Evolutionary conservation across 352 stramenopile genomes (phyloP), one percentile per base, ranked within the genome.

Genomic region (Thalassiosira hispida): DNA sequence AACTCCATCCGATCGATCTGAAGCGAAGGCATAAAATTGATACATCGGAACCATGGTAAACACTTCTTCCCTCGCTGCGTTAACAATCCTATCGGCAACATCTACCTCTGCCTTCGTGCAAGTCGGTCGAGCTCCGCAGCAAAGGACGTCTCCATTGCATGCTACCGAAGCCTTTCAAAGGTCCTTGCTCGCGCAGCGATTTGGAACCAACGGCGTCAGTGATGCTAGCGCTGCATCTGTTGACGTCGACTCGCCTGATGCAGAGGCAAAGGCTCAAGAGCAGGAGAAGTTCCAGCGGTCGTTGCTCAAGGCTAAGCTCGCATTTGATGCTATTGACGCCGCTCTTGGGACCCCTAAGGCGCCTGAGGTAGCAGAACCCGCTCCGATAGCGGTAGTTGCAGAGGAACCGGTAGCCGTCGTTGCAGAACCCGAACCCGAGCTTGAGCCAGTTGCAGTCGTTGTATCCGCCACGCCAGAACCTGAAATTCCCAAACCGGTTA

Each of bases 1-100:
- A 38, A 38, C 3, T 53, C n/a, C 72, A 79, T 68, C 75, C 80
- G 14, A 72, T 87, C 20, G 78, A 84, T 53, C 52, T 62, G 3
- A 12, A 83, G 7, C 66, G 57, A 12, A 49, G n/a, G n/a, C n/a
- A 38, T 38, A 9, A 38, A 38, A 38, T 38, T 8, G 31, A 8
- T 8, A 38, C 3, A 38, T 38, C 31, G 8, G 8, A 9, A 38
- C 31, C 3, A 38, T 38, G 31, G 31, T 38, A 38, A 38, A 38
- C 31, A 38, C 31, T 38, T n/a, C n/a, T n/a, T 38, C 31, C n/a
- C n/a, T 35, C 11, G 38, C 59, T 20, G 59, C 59, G 18, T 29
- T 68, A 29, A 49, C 49, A 12, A 22, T 29, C 63, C 63, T 61
- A 25, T 59, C 63, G 16, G 23, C 47, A n/a, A 18, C 47, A 23